These are phyloP conservation scores for Colletotrichum filicis DNA, from an alignment of 2,329 filamentous ascomycete genomes.

Conservation along the genomic window DNA sequence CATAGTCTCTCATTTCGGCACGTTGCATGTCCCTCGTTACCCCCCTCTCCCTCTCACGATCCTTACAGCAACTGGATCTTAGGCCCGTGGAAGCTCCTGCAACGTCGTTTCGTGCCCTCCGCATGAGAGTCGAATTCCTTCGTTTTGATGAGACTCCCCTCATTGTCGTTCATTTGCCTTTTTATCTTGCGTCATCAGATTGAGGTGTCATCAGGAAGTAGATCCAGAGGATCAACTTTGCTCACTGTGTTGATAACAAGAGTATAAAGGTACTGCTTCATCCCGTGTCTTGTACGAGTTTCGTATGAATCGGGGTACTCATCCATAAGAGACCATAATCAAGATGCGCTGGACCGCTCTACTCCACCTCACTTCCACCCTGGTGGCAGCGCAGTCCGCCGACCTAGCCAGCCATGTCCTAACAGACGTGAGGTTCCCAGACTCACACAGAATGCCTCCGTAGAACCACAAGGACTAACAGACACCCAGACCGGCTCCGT, in stretches of 20 bases:
- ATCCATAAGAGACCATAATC: not conserved
- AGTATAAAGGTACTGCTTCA: not conserved
- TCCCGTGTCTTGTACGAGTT: not conserved
- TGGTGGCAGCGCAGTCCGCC: slow-evolving; percentile 14
- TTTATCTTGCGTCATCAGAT: not conserved
- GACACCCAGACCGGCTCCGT: slow-evolving; percentile 55
- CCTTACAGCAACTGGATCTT: slow-evolving; percentile 9
- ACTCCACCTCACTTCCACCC: slow-evolving; percentile 17
- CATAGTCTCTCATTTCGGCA: slow-evolving; percentile 21
- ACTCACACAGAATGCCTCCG: not conserved
- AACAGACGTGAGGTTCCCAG: slow-evolving; percentile 44
- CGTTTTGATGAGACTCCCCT: not conserved
- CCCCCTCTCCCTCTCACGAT: not conserved
- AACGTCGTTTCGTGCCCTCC: slow-evolving; percentile 15
- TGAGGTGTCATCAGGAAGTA: not conserved
- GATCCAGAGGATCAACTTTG: not conserved
- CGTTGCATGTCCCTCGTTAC: slow-evolving; percentile 27
- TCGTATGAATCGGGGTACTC: not conserved
- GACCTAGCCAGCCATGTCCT: slow-evolving; percentile 48
- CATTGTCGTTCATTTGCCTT: not conserved
- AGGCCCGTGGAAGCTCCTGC: slow-evolving; percentile 25
- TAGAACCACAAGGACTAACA: slow-evolving; percentile 3
- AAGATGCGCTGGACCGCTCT: slow-evolving; percentile 11
- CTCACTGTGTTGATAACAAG: not conserved
- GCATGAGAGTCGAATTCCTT: not conserved